Evolutionary conservation across 2,329 filamentous ascomycete genomes (phyloP).

Genomic region (Proliferodiscus dingleyae): DNA sequence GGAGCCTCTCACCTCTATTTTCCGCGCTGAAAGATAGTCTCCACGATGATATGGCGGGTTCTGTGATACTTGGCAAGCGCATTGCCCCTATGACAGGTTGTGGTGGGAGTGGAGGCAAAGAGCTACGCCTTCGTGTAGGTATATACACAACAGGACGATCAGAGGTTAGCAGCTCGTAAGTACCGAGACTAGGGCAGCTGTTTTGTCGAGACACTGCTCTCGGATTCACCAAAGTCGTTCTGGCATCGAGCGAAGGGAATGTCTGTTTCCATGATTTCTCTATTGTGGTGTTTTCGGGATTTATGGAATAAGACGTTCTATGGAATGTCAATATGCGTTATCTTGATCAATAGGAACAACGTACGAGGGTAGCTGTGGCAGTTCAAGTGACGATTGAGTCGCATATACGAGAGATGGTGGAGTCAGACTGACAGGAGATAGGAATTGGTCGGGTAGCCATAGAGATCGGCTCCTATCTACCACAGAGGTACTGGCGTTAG

Average conservation of each 20-base stretch:
- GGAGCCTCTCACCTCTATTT: constrained; percentile 23
- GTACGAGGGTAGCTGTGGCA: constrained; percentile 15
- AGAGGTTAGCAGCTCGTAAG: background rate
- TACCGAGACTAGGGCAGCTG: constrained; percentile 19
- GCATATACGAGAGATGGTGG: constrained; percentile 9
- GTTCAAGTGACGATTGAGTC: constrained; percentile 7
- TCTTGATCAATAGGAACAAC: constrained; percentile 3
- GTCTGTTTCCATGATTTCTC: background rate
- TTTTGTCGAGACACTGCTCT: constrained; percentile 16
- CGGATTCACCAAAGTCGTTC: constrained; percentile 9
- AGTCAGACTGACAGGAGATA: constrained; percentile 9
- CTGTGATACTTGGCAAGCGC: constrained; percentile 24
- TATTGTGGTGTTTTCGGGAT: background rate
- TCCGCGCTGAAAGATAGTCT: constrained; percentile 27
- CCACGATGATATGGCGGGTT: constrained; percentile 26
- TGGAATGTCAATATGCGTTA: too few species aligned
- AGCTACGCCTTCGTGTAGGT: constrained; percentile 16
- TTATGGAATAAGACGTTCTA: too few species aligned
- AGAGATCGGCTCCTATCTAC: constrained; percentile 4
- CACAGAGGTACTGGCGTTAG: constrained; percentile 4
- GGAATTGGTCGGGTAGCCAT: constrained; percentile 12
- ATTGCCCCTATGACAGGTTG: constrained; percentile 22
- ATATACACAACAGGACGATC: constrained; percentile 7
- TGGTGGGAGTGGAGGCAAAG: constrained; percentile 17
- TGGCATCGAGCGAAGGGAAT: background rate